Evolutionary conservation across 805 yeast species (phyloP), one percentile per base, ranked within the genome.

Genomic region (Huiozyma naganishii): DNA sequence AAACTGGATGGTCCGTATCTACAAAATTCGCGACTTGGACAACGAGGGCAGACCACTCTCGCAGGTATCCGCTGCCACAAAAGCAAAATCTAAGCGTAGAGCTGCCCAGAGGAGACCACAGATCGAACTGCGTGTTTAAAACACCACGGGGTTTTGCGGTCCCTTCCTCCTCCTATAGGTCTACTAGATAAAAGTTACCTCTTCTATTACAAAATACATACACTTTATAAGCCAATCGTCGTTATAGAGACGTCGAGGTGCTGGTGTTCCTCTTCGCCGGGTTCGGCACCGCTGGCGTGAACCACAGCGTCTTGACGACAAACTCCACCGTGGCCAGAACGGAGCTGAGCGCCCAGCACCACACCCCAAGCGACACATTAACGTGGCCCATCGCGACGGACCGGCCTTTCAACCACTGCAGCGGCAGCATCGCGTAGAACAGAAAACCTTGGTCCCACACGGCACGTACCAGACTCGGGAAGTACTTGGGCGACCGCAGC

Each of bases 1-100:
- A 61, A 94, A 92, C 72, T 94, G 97, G 97, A 75, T 92, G 53
- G 97, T 92, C 13, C 79, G 98, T 67, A 76, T 92, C 48, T 92
- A 86, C 70, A 84, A 87, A 71, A 84, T 92, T 52, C 92, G 88
- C 66, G 90, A 87, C 48, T 71, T 74, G 46, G 98, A 92, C 64
- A 77, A 76, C 48, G 77, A 85, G 52, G 98, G 97, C 40, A 79
- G 99, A 64, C 80, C 78, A 52, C 67, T 81, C 52, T 68, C 69
- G 36, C 69, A 72, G n/a, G 23, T 17, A 4, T 17, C 23, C 23
- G 4, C 79, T 11, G 29, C 76, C 32, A 71, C 70, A 44, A 54
- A 59, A 30, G 43, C 43, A 10, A 44, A 52, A 6, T 54, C 55
- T 47, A 61, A 64, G 40, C 44, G 50, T 36, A 43, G 44, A 36